Evolutionary conservation across 1,139 yeast species (phyloP).

Genomic region (Nakaseomyces delphensis): DNA sequence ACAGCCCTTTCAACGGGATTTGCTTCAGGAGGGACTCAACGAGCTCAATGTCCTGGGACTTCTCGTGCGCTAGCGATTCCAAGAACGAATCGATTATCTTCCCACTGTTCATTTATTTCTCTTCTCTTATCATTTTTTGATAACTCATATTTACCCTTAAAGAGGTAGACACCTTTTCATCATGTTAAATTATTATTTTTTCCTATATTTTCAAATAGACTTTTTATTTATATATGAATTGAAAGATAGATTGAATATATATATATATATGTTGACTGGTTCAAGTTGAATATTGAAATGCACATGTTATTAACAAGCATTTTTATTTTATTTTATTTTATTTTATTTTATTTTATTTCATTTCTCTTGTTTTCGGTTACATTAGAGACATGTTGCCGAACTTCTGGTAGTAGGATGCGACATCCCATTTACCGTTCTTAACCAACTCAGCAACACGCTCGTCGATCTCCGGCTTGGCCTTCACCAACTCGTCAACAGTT

Average conservation of each 20-base stretch:
- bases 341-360: neutral
- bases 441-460: conserved; percentile 93
- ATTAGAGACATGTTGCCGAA: conserved; percentile 92
- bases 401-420: conserved; percentile 97
- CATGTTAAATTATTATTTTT: too few species aligned
- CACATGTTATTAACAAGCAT: neutral
- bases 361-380: too few species aligned
- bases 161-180: too few species aligned
- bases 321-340: neutral
- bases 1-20: conserved; percentile 19
- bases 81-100: conserved; percentile 18
- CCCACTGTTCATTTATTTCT: neutral
- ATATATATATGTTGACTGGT: neutral
- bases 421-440: conserved; percentile 95
- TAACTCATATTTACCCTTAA: too few species aligned
- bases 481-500: conserved; percentile 87
- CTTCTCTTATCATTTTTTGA: too few species aligned
- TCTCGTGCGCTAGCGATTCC: conserved; percentile 48
- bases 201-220: too few species aligned
- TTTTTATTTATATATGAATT: too few species aligned
- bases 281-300: neutral
- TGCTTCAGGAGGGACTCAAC: conserved; percentile 37
- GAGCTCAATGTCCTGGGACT: conserved; percentile 48
- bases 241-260: neutral
- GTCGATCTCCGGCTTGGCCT: conserved; percentile 96